A percentile compares a stretch with the other conserved stretches of the same genome.
Evolutionary conservation across 352 stramenopile genomes (phyloP).

Genomic region (Peronospora destructor): DNA sequence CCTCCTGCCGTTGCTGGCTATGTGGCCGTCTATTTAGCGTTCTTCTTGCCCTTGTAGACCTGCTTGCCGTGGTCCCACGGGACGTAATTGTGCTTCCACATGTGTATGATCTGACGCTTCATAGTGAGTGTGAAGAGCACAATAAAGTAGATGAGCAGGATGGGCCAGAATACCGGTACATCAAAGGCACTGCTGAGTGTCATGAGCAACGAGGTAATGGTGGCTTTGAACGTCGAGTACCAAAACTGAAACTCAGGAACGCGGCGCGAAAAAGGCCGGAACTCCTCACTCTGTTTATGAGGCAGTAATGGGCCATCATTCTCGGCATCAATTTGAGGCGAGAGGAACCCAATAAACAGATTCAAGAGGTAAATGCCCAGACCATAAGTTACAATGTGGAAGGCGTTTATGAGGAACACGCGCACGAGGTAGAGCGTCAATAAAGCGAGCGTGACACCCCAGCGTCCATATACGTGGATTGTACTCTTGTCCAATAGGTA

Average conservation of each 20-base stretch:
- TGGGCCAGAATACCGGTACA: slow-evolving; percentile 98
- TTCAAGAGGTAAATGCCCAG: slow-evolving; percentile 99
- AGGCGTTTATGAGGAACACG: slow-evolving; percentile 90
- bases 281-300: slow-evolving; percentile 86
- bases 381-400: slow-evolving; percentile 99
- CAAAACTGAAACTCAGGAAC: slow-evolving; percentile 99
- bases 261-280: slow-evolving; percentile 87
- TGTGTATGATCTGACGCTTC: slow-evolving; percentile 99
- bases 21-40: slow-evolving; percentile 56
- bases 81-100: slow-evolving; percentile 99
- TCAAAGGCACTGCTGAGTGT: slow-evolving; percentile 98
- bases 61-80: slow-evolving; percentile 94
- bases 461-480: slow-evolving; percentile 91
- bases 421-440: slow-evolving; percentile 90
- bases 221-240: slow-evolving; percentile 87
- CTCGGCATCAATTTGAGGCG: slow-evolving; percentile 91
- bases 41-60: slow-evolving; percentile 90
- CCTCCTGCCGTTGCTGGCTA: slow-evolving; percentile 1
- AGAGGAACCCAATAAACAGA: slow-evolving; percentile 99
- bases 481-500: slow-evolving; percentile 97
- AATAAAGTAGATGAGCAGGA: slow-evolving; percentile 99
- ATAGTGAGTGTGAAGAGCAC: slow-evolving; percentile 98
- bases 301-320: slow-evolving; percentile 87
- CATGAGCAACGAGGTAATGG: slow-evolving; percentile 91
- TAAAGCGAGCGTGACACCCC: slow-evolving; percentile 83